Evolutionary conservation across 108 stramenopile genomes (phyloP).

Genomic region (Nitzschia putrida): DNA sequence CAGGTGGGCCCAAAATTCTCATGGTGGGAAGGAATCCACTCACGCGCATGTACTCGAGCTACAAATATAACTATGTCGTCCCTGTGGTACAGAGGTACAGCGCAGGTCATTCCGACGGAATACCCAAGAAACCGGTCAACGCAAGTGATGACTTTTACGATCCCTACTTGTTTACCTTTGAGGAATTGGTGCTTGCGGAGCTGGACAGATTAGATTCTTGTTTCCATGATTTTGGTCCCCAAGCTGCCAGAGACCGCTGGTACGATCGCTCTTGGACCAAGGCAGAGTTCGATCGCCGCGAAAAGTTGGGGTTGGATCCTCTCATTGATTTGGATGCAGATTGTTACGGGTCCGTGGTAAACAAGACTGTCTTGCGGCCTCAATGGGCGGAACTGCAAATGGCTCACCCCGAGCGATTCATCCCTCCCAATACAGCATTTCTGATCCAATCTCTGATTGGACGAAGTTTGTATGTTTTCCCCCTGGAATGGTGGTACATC

Average conservation of each 20-base stretch:
- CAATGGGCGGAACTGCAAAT: conserved; percentile 70
- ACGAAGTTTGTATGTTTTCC: conserved; percentile 66
- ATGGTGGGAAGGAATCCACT: conserved; percentile 74
- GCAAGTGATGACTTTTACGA: conserved; percentile 46
- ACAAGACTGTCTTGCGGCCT: conserved; percentile 43
- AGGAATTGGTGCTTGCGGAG: conserved; percentile 79
- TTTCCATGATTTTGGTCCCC: conserved; percentile 32
- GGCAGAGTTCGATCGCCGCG: conserved; percentile 39
- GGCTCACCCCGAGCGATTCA: conserved; percentile 58
- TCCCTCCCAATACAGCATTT: conserved; percentile 54
- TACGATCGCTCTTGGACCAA: conserved; percentile 26
- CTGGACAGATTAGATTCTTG: conserved; percentile 58
- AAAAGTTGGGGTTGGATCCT: conserved; percentile 38
- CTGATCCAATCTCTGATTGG: conserved; percentile 76
- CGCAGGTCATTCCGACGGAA: conserved; percentile 41
- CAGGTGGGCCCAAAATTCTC: conserved; percentile 46
- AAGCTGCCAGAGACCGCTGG: conserved; percentile 25
- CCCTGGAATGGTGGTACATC: conserved; percentile 89
- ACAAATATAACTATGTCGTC: conserved; percentile 75
- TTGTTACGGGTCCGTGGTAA: conserved; percentile 62
- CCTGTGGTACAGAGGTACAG: conserved; percentile 54
- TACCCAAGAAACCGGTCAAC: conserved; percentile 41
- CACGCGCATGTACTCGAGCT: conserved; percentile 71
- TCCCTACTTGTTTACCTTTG: conserved; percentile 66
- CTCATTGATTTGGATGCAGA: conserved; percentile 69